phyloP scores from a whole-genome alignment of 352 stramenopile species.

The Phytophthora fragariaefolia region DNA sequence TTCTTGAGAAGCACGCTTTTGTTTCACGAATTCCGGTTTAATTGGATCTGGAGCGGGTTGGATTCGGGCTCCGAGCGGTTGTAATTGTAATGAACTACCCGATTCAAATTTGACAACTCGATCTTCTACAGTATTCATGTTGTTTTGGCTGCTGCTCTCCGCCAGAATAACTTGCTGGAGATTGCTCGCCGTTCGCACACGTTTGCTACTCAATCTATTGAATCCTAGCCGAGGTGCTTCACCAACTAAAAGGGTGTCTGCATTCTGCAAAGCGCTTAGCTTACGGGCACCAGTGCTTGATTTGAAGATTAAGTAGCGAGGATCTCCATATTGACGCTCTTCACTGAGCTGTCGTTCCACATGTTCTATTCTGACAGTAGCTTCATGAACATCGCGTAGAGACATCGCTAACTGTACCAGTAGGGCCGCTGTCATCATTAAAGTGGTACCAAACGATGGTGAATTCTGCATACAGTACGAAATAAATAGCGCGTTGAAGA shows the following conservation, averaged over 20 bases:
- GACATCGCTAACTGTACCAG: conserved; percentile 19
- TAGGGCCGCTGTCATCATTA: conserved; percentile 19
- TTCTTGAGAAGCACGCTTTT: background rate
- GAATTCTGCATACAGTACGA: conserved; percentile 41
- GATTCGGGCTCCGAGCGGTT: conserved; percentile 2
- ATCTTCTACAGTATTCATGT: background rate
- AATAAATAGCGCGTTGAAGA: conserved; percentile 38
- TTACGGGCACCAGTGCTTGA: conserved; percentile 13
- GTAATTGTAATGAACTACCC: background rate
- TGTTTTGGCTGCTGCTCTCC: background rate
- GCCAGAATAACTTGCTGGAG: background rate
- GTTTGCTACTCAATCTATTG: background rate
- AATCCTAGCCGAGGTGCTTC: background rate
- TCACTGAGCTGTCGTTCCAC: conserved; percentile 5
- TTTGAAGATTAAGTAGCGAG: conserved; percentile 1
- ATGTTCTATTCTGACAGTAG: conserved; percentile 4
- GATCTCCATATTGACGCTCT: conserved; percentile 5
- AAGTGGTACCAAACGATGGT: conserved; percentile 22
- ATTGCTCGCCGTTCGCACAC: background rate
- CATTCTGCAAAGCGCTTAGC: conserved; percentile 9
- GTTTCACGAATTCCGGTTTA: background rate
- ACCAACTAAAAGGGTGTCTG: background rate
- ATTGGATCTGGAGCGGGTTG: conserved; percentile 6
- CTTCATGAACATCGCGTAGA: conserved; percentile 20
- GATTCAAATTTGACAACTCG: conserved; percentile 5